A percentile compares a stretch with the other conserved stretches of the same genome.
These are phyloP conservation scores for Rhizophagus prolifer DNA, from an alignment of 192 early-diverging fungal species.

Conservation along the genomic window DNA sequence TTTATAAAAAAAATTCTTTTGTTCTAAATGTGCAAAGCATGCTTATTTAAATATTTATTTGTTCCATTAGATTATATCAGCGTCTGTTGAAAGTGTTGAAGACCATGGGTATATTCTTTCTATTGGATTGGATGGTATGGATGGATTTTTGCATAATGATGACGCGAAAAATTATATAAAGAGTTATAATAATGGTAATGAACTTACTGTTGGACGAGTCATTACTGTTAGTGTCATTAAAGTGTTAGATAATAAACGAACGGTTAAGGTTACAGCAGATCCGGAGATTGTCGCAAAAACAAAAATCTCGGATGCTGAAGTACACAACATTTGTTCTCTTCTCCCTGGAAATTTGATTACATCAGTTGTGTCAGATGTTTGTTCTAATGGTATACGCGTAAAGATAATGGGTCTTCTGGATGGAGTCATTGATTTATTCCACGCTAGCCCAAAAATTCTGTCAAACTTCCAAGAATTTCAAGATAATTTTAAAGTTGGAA, in stretches of 20 bases:
- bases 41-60: not conserved
- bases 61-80: conserved; percentile 54
- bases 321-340: conserved; percentile 72
- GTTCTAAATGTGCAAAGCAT: not conserved
- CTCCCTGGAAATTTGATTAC: conserved; percentile 76
- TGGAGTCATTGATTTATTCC: conserved; percentile 64
- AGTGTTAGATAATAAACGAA: conserved; percentile 61
- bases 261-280: conserved; percentile 66
- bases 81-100: conserved; percentile 78
- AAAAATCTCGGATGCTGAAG: conserved; percentile 36
- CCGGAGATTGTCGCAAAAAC: conserved; percentile 56
- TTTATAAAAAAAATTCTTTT: not conserved
- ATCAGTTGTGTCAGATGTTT: conserved; percentile 61
- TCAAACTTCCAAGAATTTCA: conserved; percentile 47
- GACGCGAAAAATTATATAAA: conserved; percentile 64
- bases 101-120: conserved; percentile 91
- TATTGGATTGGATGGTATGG: conserved; percentile 64
- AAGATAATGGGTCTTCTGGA: conserved; percentile 84
- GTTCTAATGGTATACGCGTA: conserved; percentile 67
- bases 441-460: conserved; percentile 46
- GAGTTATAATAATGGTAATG: conserved; percentile 56
- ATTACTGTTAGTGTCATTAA: conserved; percentile 65
- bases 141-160: conserved; percentile 74
- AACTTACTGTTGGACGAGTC: conserved; percentile 74
- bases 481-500: conserved; percentile 57